A percentile compares a stretch with the other conserved stretches of the same genome.
These are phyloP conservation scores for Lasiosphaeris hirsuta DNA, from an alignment of 495 filamentous ascomycete genomes.

Conservation along the genomic window DNA sequence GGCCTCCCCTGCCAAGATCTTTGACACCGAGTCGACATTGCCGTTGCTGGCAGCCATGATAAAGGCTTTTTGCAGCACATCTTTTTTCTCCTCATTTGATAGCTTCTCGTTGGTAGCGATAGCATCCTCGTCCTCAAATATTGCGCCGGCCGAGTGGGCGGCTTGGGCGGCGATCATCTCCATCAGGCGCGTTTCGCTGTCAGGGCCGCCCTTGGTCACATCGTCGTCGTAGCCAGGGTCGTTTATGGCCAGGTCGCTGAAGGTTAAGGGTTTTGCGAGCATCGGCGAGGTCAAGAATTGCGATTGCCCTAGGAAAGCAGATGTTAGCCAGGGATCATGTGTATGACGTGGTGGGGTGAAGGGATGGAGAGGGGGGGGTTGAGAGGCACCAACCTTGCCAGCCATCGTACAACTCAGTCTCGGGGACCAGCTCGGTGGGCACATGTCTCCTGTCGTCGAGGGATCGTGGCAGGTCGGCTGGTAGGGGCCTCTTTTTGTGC, in stretches of 20 bases:
- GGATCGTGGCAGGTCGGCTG: conserved; percentile 83
- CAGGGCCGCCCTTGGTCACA: conserved; percentile 56
- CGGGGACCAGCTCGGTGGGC: conserved; percentile 53
- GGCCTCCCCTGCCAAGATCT: conserved; percentile 71
- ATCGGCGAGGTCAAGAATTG: conserved; percentile 87
- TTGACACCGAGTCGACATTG: conserved; percentile 75
- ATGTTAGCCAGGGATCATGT: conserved; percentile 19
- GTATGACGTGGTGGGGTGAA: conserved; percentile 15
- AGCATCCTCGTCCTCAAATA: conserved; percentile 72
- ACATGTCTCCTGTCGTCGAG: conserved; percentile 78
- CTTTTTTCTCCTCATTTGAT: conserved; percentile 71
- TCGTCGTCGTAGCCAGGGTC: conserved; percentile 68
- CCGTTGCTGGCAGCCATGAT: conserved; percentile 98
- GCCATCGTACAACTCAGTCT: conserved; percentile 97
- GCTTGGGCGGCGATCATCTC: conserved; percentile 96
- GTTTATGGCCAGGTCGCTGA: conserved; percentile 76
- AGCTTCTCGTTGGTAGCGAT: conserved; percentile 71
- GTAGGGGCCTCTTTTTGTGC: conserved; percentile 55
- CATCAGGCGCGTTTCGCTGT: conserved; percentile 83
- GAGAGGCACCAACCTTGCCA: conserved; percentile 76
- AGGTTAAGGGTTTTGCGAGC: conserved; percentile 74
- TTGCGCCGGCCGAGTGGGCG: conserved; percentile 69
- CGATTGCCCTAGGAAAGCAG: conserved; percentile 70
- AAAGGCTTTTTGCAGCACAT: conserved; percentile 77
- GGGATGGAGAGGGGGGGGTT: conserved; percentile 7